Evolutionary conservation across 139 green algal genomes (phyloP).

Genomic region (Coelastrella sp.): DNA sequence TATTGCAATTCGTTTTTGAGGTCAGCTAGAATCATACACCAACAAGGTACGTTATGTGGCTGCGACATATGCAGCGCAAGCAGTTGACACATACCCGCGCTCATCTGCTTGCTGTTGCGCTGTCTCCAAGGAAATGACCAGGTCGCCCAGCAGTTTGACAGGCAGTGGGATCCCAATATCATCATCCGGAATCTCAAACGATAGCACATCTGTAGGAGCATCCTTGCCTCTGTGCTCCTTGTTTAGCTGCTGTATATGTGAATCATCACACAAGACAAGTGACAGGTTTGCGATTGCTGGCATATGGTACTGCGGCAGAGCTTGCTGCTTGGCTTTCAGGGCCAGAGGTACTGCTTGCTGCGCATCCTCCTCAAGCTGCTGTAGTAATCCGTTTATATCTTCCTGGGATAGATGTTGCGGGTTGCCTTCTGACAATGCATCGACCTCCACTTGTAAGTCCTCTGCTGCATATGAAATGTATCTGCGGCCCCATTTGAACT

Average conservation of each 20-base stretch:
- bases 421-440: conserved; percentile 69
- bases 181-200: conserved; percentile 87
- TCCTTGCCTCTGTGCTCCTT: conserved; percentile 80
- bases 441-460: conserved; percentile 59
- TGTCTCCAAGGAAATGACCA: conserved; percentile 96
- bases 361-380: conserved; percentile 59
- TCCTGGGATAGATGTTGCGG: conserved; percentile 17
- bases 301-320: conserved; percentile 55
- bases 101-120: conserved; percentile 88
- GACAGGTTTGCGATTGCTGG: conserved; percentile 70
- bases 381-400: conserved; percentile 57
- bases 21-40: too few relatives aligned
- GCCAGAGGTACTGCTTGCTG: conserved; percentile 49
- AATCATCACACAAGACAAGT: conserved; percentile 91
- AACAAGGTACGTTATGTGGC: too few relatives aligned
- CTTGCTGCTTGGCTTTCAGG: conserved; percentile 52
- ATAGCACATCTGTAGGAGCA: conserved; percentile 94
- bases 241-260: conserved; percentile 89
- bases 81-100: conserved; percentile 62
- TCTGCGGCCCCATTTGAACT: conserved; percentile 26
- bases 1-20: too few relatives aligned
- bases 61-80: too few relatives aligned
- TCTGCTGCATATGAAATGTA: neutral
- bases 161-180: conserved; percentile 61
- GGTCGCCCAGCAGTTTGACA: conserved; percentile 88